Conservation (phyloP, 2,329 filamentous ascomycete species). For the Xylaria sp. region DNA sequence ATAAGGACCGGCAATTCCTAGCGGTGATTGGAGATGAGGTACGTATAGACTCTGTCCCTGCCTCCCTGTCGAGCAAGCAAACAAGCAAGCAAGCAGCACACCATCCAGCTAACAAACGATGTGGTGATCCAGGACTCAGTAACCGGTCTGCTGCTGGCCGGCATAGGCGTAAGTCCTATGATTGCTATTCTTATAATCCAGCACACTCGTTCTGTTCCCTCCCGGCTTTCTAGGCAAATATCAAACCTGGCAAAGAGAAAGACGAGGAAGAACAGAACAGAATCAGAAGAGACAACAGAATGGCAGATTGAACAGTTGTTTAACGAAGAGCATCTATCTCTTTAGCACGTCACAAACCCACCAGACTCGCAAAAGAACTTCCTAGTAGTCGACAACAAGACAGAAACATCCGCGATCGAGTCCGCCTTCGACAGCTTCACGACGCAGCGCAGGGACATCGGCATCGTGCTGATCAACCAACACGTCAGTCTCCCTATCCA, state of each 20-base stretch:
- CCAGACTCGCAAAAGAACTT: constrained; percentile 97
- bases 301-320: neutral
- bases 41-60: constrained; percentile 37
- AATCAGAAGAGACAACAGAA: neutral
- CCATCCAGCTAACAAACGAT: constrained; percentile 19
- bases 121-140: constrained; percentile 79
- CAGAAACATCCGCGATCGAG: constrained; percentile 88
- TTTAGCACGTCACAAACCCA: constrained; percentile 87
- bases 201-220: neutral
- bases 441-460: constrained; percentile 92
- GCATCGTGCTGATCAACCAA: constrained; percentile 96
- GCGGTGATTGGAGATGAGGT: constrained; percentile 99
- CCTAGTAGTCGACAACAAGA: constrained; percentile 94
- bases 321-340: neutral
- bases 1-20: constrained; percentile 91
- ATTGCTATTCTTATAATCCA: neutral
- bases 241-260: too few species aligned
- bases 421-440: constrained; percentile 91
- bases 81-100: neutral
- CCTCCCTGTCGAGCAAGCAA: neutral
- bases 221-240: too few species aligned
- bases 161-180: constrained; percentile 77
- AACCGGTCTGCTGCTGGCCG: constrained; percentile 92
- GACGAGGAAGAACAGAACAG: neutral
- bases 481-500: constrained; percentile 71